Conservation (phyloP, 2,329 filamentous ascomycete species). For the Trichoderma gracile region DNA sequence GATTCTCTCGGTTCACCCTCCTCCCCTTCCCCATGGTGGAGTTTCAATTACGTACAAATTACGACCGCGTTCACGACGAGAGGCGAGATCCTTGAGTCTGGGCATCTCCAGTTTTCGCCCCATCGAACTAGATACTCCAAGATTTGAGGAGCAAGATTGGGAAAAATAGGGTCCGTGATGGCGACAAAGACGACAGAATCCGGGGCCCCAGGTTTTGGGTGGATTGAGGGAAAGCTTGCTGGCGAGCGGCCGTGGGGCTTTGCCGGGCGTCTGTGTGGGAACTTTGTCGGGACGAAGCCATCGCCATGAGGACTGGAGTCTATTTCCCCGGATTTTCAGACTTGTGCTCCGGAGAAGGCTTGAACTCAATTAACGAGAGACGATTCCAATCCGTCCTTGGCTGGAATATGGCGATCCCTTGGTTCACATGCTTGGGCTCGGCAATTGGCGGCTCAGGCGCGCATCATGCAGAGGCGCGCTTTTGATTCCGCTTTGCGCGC, state of each 20-base stretch:
- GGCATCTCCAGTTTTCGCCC: slow-evolving; percentile 21
- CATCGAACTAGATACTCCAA: slow-evolving; percentile 19
- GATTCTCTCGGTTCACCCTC: slow-evolving; percentile 7
- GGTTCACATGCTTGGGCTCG: slow-evolving; percentile 1
- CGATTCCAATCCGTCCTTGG: not conserved
- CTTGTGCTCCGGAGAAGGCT: not conserved
- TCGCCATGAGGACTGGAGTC: not conserved
- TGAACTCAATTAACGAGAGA: slow-evolving; percentile 20
- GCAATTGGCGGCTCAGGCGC: slow-evolving; percentile 20
- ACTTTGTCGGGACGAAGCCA: not conserved
- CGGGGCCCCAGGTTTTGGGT: slow-evolving; percentile 23
- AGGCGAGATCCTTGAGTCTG: slow-evolving; percentile 20
- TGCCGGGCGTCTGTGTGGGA: not conserved
- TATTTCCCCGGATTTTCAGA: not conserved
- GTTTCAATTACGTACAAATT: slow-evolving; percentile 27
- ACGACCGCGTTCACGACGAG: slow-evolving; percentile 3
- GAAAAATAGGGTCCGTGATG: not conserved
- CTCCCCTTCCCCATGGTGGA: slow-evolving; percentile 16
- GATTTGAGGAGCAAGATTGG: not conserved
- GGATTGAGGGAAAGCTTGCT: not conserved
- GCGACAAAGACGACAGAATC: slow-evolving; percentile 10
- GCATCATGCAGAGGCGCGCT: too few relatives aligned
- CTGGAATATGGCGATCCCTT: not conserved
- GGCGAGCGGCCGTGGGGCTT: slow-evolving; percentile 7
- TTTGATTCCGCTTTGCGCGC: too few relatives aligned